Evolutionary conservation across 1,284 basidiomycete species (phyloP).

Genomic region (Wallemia hederae): DNA sequence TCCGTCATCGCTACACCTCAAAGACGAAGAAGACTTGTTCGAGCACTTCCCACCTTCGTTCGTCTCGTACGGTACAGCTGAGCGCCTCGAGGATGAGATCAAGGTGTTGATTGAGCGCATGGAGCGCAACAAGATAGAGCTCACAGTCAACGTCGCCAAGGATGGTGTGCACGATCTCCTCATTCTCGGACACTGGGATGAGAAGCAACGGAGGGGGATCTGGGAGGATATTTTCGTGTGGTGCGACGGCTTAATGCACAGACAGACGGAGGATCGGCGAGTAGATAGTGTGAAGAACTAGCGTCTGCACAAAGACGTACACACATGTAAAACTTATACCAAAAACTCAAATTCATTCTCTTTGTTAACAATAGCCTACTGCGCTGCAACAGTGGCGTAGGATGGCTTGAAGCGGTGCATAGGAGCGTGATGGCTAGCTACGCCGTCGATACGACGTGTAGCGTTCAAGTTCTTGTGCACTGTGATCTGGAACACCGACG

Average conservation of each 20-base stretch:
- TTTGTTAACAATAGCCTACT: too few relatives aligned
- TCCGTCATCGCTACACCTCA: slow-evolving; percentile 5
- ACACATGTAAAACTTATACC: too few relatives aligned
- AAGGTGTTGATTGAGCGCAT: slow-evolving; percentile 5
- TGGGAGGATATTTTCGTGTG: slow-evolving; percentile 5
- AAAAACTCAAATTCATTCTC: too few relatives aligned
- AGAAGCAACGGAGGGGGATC: slow-evolving; percentile 3
- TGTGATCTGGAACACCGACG: slow-evolving; percentile 81
- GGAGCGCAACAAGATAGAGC: slow-evolving; percentile 4
- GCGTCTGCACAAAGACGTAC: too few relatives aligned
- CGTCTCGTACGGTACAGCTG: slow-evolving; percentile 7
- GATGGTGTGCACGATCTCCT: slow-evolving; percentile 8
- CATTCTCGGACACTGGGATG: slow-evolving; percentile 8
- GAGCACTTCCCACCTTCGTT: slow-evolving; percentile 6
- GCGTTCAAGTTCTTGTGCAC: slow-evolving; percentile 92
- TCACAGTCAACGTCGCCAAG: slow-evolving; percentile 5
- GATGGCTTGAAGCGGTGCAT: not conserved
- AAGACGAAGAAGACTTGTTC: slow-evolving; percentile 5
- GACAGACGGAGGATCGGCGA: too few relatives aligned
- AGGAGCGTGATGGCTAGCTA: slow-evolving; percentile 11
- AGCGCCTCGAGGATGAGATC: slow-evolving; percentile 7
- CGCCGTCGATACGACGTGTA: slow-evolving; percentile 37
- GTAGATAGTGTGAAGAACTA: too few relatives aligned
- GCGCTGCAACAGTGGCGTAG: not conserved
- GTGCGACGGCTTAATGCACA: slow-evolving; percentile 1